Conservation (phyloP, 2,329 filamentous ascomycete genomes). For the Cladophialophora chaetospira region DNA sequence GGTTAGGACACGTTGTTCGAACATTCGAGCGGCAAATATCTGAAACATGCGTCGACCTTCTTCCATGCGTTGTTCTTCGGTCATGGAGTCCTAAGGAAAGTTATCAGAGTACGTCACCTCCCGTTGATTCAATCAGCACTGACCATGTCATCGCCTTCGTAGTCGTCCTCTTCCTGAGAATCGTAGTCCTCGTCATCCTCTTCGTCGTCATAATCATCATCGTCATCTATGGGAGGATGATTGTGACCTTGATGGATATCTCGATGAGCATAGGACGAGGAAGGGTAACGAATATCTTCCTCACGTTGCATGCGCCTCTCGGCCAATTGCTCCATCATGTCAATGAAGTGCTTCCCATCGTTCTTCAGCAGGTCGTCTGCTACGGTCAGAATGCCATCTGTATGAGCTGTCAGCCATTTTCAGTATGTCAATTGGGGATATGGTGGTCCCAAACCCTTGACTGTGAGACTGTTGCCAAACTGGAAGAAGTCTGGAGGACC, state of each 20-base stretch:
- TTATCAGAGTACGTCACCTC: conserved; percentile 42
- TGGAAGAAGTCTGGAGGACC: conserved; percentile 87
- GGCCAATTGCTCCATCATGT: conserved; percentile 99
- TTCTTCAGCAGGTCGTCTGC: conserved; percentile 98
- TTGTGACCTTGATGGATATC: conserved; percentile 69
- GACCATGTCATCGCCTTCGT: conserved; percentile 68
- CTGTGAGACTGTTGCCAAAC: conserved; percentile 95
- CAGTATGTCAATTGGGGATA: conserved; percentile 6
- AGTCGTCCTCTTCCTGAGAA: conserved; percentile 65
- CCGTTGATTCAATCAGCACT: conserved; percentile 29
- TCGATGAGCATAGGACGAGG: conserved; percentile 60
- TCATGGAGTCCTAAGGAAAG: conserved; percentile 79
- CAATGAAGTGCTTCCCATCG: conserved; percentile 98
- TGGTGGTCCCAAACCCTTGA: conserved; percentile 66
- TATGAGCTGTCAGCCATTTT: conserved; percentile 32
- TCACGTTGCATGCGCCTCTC: conserved; percentile 97
- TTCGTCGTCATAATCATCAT: conserved; percentile 73
- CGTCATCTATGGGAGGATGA: conserved; percentile 72
- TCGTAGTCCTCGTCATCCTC: conserved; percentile 71
- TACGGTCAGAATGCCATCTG: conserved; percentile 94
- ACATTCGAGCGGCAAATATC: conserved; percentile 98
- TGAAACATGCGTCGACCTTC: conserved; percentile 98
- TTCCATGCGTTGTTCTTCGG: conserved; percentile 97
- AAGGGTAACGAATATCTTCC: conserved; percentile 76
- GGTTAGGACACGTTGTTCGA: conserved; percentile 92